Percentiles rank a stretch among this genome's conserved stretches.
Evolutionary conservation across 2,329 filamentous ascomycete genomes (phyloP).

Genomic region (Colletotrichum aenigma): DNA sequence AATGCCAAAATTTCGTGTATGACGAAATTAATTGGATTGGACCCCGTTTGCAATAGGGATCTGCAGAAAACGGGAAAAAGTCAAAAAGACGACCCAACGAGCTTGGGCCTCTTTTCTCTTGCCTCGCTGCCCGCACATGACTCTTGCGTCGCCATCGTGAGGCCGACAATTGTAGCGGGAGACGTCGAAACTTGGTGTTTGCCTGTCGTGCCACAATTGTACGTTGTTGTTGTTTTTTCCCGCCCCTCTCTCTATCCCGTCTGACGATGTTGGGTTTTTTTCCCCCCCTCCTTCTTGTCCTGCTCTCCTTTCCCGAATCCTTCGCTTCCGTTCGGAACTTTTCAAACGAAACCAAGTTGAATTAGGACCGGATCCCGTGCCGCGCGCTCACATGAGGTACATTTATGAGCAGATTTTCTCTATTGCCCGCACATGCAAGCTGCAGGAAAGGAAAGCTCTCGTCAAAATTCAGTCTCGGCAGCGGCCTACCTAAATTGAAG

Average conservation of each 20-base stretch:
- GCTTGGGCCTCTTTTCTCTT: neutral
- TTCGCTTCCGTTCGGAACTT: neutral
- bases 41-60: conserved; percentile 10
- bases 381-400: neutral
- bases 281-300: neutral
- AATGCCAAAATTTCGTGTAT: neutral
- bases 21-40: neutral
- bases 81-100: neutral
- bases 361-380: neutral
- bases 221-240: neutral
- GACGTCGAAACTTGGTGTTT: neutral
- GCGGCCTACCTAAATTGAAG: conserved; percentile 4
- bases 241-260: neutral
- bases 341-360: neutral
- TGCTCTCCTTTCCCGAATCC: neutral
- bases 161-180: neutral
- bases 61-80: neutral
- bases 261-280: neutral
- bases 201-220: neutral
- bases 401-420: conserved; percentile 2
- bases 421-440: neutral
- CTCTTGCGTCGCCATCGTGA: neutral
- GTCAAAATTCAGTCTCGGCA: neutral
- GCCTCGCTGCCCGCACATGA: neutral
- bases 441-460: neutral